These are phyloP conservation scores for Tillandsia fasciculata DNA, from an alignment of 176 grass and related monocot genomes.

Conservation along the genomic window DNA sequence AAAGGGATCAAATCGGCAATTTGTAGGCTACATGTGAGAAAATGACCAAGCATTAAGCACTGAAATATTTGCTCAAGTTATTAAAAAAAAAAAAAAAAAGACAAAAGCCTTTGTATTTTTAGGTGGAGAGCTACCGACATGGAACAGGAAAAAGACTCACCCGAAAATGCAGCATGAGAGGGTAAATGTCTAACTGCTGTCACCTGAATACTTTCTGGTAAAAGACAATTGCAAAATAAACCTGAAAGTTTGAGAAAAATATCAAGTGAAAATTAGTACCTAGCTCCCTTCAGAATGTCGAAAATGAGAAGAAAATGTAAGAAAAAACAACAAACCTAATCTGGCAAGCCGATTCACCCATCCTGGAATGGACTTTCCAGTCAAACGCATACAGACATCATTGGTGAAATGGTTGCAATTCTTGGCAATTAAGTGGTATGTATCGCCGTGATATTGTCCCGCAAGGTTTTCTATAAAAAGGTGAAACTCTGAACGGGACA, in stretches of 20 bases:
- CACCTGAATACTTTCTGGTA: conserved; percentile 70
- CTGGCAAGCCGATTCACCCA: conserved; percentile 92
- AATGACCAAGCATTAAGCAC: too few species aligned
- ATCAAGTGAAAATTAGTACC: background rate
- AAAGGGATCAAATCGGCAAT: too few species aligned
- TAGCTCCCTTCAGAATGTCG: background rate
- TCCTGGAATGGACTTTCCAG: conserved; percentile 86
- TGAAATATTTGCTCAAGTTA: background rate
- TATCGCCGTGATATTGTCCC: conserved; percentile 73
- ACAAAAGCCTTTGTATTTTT: background rate
- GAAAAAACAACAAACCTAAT: conserved; percentile 53
- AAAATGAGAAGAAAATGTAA: background rate
- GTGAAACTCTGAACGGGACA: conserved; percentile 69
- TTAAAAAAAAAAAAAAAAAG: background rate
- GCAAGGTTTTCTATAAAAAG: conserved; percentile 73
- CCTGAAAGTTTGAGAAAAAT: conserved; percentile 35
- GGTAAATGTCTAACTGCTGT: conserved; percentile 51
- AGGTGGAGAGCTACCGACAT: background rate
- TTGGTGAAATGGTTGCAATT: conserved; percentile 97
- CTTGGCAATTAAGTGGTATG: conserved; percentile 86
- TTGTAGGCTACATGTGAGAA: too few species aligned
- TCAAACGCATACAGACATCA: conserved; percentile 68
- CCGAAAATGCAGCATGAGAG: conserved; percentile 42
- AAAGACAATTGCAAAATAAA: conserved; percentile 61
- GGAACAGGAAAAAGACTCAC: conserved; percentile 32